Base-by-base conservation (phyloP, 225 moss, liverwort and hornwort species). In the Thuidium tamariscinum region DNA sequence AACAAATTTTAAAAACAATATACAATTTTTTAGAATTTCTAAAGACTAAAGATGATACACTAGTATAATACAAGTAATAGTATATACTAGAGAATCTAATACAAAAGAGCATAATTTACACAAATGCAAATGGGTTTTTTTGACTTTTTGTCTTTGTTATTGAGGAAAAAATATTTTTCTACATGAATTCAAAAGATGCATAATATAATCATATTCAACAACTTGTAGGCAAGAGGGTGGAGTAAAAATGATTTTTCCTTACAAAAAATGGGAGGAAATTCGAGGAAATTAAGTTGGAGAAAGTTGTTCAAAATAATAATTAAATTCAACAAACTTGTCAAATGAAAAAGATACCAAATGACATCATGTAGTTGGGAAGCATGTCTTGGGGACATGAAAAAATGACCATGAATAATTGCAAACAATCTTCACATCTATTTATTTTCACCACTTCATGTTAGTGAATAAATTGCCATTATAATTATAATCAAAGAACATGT, bases 181-280 rank as follows among this genome's bases (percentile, higher is more conserved):
- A 41, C 2, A 26, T 41, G 15, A 25, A 25, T 41, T 25, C 25
- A 41, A 69, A 39, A 25, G 8, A 8, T 0, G 0, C 0, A 0
- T 15, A 23, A 13, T 1, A 25, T 69, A 23, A 68, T 0, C 0
- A 13, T 25, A 25, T 69, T 41, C 16, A 41, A 8, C 3, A 69
- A 69, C 5, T 25, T 8, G 4, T 25, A 41, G 26, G 15, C 67
- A 41, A 69, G 15, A 25, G 1, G 4, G n/a, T n/a, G n/a, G n/a
- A n/a, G n/a, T n/a, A n/a, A n/a, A n/a, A n/a, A n/a, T n/a, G n/a
- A n/a, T n/a, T n/a, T 37, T 67, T 12, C 10, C 5, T 32, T 32
- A 2, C 4, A 63, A 63, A 18, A 22, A 66, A 1, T n/a, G 20
- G 66, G 66, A 66, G 2, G 5, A 36, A 66, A 36, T n/a, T n/a